phyloP scores from a whole-genome alignment of 257 asterid species.

The Rehmannia glutinosa region DNA sequence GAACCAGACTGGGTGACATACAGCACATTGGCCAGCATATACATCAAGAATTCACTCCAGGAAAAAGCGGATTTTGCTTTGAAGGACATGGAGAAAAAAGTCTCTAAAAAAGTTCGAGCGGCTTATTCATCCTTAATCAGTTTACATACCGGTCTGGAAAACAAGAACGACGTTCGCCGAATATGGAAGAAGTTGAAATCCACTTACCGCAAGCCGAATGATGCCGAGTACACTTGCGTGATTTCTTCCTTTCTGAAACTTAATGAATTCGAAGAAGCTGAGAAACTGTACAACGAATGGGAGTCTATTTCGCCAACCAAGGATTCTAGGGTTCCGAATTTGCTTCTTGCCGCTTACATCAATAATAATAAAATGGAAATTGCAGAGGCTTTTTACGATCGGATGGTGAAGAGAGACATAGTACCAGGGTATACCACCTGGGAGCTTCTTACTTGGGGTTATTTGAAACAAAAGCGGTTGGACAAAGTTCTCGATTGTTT shows the following conservation, averaged over 20 bases:
- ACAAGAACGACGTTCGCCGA: conserved; percentile 49
- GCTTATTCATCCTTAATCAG: conserved; percentile 81
- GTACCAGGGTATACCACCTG: conserved; percentile 72
- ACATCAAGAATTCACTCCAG: conserved; percentile 57
- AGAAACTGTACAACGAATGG: conserved; percentile 76
- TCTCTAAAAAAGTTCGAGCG: conserved; percentile 50
- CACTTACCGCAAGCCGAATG: conserved; percentile 55
- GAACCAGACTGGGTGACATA: conserved; percentile 91
- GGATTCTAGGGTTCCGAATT: conserved; percentile 74
- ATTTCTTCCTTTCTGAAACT: conserved; percentile 72
- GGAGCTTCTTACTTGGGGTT: conserved; percentile 87
- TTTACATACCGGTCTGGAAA: conserved; percentile 55
- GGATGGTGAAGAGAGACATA: conserved; percentile 56
- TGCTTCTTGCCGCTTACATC: conserved; percentile 78
- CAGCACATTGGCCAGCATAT: conserved; percentile 83
- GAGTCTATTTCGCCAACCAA: conserved; percentile 70
- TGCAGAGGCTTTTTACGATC: conserved; percentile 55
- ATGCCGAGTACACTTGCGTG: conserved; percentile 73
- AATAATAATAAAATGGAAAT: conserved; percentile 51
- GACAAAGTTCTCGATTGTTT: conserved; percentile 56
- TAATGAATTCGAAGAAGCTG: conserved; percentile 55
- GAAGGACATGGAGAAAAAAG: conserved; percentile 81
- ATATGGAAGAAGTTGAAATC: conserved; percentile 84
- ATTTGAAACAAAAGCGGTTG: conserved; percentile 49
- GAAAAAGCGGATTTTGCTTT: conserved; percentile 67